Evolutionary conservation across 2,329 filamentous ascomycete genomes (phyloP).

Genomic region (Dactylellina leptospora): DNA sequence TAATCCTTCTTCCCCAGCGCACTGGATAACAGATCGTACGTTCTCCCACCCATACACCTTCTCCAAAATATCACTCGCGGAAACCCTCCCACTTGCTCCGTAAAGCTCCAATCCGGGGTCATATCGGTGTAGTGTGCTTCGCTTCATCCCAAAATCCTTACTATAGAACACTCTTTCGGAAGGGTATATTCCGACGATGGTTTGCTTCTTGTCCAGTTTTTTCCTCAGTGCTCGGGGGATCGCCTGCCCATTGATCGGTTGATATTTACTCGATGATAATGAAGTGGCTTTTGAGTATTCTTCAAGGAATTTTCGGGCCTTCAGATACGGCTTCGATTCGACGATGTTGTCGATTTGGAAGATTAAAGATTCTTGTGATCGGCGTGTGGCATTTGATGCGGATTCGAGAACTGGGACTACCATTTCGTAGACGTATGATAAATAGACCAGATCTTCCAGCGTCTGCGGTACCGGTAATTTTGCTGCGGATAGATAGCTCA

Average conservation of each 20-base stretch:
- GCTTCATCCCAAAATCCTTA: constrained; percentile 3
- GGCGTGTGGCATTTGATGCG: not conserved
- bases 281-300: constrained; percentile 13
- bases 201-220: not conserved
- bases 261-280: too few species aligned
- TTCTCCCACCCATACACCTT: constrained; percentile 25
- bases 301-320: constrained; percentile 41
- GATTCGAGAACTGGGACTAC: constrained; percentile 16
- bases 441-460: constrained; percentile 35
- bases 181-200: constrained; percentile 45
- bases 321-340: constrained; percentile 47
- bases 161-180: constrained; percentile 48
- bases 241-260: too few species aligned
- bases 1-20: constrained; percentile 7
- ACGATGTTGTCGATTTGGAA: constrained; percentile 50
- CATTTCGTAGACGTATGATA: constrained; percentile 38
- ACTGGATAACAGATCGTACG: not conserved
- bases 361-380: constrained; percentile 11
- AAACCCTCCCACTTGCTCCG: not conserved
- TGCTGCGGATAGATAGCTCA: constrained; percentile 1
- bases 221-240: not conserved
- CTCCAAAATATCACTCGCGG: constrained; percentile 6
- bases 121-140: constrained; percentile 40
- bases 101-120: constrained; percentile 31
- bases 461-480: constrained; percentile 10